Conservation (phyloP, 1,284 basidiomycete genomes). For the Ustilago esculenta region DNA sequence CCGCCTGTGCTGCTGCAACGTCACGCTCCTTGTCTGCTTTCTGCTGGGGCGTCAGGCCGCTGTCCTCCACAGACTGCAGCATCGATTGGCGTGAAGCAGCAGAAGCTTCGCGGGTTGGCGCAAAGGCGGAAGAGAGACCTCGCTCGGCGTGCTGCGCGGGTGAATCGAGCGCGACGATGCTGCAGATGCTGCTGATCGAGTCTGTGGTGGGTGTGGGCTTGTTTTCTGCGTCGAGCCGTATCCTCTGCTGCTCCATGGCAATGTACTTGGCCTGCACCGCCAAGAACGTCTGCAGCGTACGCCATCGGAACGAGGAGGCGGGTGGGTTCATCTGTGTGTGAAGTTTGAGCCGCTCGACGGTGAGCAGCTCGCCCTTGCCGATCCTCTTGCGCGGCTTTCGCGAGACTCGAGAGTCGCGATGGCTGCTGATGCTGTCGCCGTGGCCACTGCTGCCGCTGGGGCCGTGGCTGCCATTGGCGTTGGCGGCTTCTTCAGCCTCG, state of each 20-base stretch:
- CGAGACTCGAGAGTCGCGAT: slow-evolving; percentile 30
- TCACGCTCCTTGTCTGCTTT: slow-evolving; percentile 52
- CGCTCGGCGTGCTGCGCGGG: slow-evolving; percentile 15
- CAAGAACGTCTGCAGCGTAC: slow-evolving; percentile 70
- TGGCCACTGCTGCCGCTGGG: slow-evolving; percentile 18
- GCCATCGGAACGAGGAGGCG: slow-evolving; percentile 71
- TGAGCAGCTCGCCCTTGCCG: slow-evolving; percentile 66
- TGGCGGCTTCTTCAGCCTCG: slow-evolving; percentile 70
- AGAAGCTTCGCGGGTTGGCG: slow-evolving; percentile 38
- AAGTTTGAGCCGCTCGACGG: slow-evolving; percentile 74
- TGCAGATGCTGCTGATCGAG: slow-evolving; percentile 31
- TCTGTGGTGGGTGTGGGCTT: slow-evolving; percentile 15
- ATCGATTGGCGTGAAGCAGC: slow-evolving; percentile 18
- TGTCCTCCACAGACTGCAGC: slow-evolving; percentile 27
- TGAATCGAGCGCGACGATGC: slow-evolving; percentile 18
- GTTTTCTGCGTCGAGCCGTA: slow-evolving; percentile 39
- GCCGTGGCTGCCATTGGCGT: slow-evolving; percentile 1
- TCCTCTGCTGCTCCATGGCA: slow-evolving; percentile 67
- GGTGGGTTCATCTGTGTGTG: slow-evolving; percentile 79
- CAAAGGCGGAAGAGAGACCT: slow-evolving; percentile 25
- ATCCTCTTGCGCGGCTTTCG: slow-evolving; percentile 72
- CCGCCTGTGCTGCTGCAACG: slow-evolving; percentile 47
- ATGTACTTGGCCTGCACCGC: slow-evolving; percentile 70
- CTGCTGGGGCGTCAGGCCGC: slow-evolving; percentile 31
- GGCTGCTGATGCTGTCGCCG: slow-evolving; percentile 32